These are phyloP conservation scores for Dimargaris verticillata DNA, from an alignment of 192 early-diverging fungal genomes.

Conservation along the genomic window DNA sequence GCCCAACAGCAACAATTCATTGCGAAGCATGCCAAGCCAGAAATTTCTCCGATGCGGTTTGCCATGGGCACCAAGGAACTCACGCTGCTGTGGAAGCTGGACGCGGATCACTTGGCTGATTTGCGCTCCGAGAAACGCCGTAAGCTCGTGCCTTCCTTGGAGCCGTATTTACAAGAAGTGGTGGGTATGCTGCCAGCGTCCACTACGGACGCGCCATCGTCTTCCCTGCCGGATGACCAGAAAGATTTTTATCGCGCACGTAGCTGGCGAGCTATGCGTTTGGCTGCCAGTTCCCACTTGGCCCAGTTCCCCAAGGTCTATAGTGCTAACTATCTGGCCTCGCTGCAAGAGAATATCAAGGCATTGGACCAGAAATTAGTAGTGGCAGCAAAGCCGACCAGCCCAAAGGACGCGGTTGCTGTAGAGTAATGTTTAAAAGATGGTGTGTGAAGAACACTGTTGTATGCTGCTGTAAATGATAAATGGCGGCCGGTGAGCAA, in stretches of 20 bases:
- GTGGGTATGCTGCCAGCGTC: not conserved
- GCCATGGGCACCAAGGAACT: slow-evolving; percentile 6
- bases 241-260: not conserved
- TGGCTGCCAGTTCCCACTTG: not conserved
- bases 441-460: too few relatives aligned
- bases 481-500: too few relatives aligned
- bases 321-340: too few relatives aligned
- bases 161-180: not conserved
- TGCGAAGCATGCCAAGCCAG: too few relatives aligned
- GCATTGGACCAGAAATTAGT: too few relatives aligned
- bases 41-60: not conserved
- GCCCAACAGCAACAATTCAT: not conserved
- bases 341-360: too few relatives aligned
- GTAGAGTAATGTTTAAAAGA: too few relatives aligned
- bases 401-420: too few relatives aligned
- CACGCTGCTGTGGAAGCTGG: not conserved
- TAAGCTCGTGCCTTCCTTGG: not conserved
- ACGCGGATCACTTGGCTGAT: not conserved
- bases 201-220: not conserved
- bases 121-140: not conserved
- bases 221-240: not conserved
- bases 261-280: not conserved
- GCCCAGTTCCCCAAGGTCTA: slow-evolving; percentile 3
- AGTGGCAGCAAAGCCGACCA: too few relatives aligned
- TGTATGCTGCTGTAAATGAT: too few relatives aligned